Evolutionary conservation across 331 rosid species (phyloP).

Genomic region (Quercus phellos): DNA sequence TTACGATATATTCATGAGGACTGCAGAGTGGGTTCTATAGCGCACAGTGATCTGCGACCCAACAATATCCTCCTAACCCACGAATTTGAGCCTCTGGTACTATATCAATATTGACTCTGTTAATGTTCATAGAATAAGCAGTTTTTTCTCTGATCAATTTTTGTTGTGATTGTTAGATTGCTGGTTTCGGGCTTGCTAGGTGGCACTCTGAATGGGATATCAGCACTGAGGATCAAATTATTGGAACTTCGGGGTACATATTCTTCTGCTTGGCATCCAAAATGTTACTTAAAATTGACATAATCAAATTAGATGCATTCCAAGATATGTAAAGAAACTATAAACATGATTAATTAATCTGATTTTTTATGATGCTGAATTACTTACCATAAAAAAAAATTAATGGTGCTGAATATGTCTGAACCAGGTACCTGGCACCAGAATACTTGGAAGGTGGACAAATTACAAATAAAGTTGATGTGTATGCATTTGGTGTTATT

Average conservation of each 20-base stretch:
- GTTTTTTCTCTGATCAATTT: not conserved
- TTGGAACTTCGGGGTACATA: conserved; percentile 69
- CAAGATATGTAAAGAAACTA: not conserved
- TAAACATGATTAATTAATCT: not conserved
- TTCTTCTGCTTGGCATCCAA: not conserved
- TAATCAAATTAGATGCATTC: not conserved
- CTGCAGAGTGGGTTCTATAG: conserved; percentile 89
- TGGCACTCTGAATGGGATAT: conserved; percentile 78
- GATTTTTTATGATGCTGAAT: conserved; percentile 23
- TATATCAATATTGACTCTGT: not conserved
- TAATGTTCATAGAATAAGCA: not conserved
- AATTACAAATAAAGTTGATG: conserved; percentile 77
- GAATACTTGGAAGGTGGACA: conserved; percentile 75
- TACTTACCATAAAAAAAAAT: too few species aligned
- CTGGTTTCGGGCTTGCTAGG: conserved; percentile 91
- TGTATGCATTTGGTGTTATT: conserved; percentile 84
- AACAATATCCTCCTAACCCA: conserved; percentile 88
- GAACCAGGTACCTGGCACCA: conserved; percentile 82
- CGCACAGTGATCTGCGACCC: conserved; percentile 85
- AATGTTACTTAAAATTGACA: not conserved
- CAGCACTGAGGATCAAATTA: conserved; percentile 51
- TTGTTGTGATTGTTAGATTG: conserved; percentile 46
- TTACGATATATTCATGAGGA: conserved; percentile 94
- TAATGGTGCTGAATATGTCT: conserved; percentile 21
- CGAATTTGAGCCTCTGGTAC: conserved; percentile 87